phyloP scores from a whole-genome alignment of 2,329 filamentous ascomycete species.

The Diplodia scrobiculata region DNA sequence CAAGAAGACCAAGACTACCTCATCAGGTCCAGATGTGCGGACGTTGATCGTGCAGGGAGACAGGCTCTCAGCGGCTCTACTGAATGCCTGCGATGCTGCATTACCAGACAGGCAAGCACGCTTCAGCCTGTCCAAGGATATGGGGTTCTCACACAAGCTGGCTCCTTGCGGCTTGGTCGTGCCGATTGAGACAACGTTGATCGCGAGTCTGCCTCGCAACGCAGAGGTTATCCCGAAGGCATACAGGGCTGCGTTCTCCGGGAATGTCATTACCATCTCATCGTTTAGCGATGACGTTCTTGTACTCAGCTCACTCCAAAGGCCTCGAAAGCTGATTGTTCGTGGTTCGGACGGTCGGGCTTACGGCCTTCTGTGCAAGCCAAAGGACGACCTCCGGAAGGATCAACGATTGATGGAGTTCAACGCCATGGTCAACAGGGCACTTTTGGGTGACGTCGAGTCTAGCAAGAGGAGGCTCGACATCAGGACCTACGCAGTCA shows the following conservation, averaged over 20 bases:
- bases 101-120: conserved; percentile 66
- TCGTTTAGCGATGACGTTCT: conserved; percentile 84
- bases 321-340: conserved; percentile 85
- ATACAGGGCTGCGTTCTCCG: conserved; percentile 72
- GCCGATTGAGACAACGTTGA: conserved; percentile 81
- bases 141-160: conserved; percentile 80
- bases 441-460: conserved; percentile 87
- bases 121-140: conserved; percentile 74
- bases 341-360: conserved; percentile 83
- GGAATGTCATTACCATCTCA: conserved; percentile 80
- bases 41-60: conserved; percentile 75
- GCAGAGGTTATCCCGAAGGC: conserved; percentile 51
- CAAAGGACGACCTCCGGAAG: conserved; percentile 95
- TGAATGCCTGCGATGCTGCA: conserved; percentile 77
- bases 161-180: conserved; percentile 85
- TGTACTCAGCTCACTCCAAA: conserved; percentile 86
- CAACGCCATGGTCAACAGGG: conserved; percentile 95
- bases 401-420: conserved; percentile 99
- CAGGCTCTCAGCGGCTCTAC: conserved; percentile 77
- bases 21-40: conserved; percentile 62
- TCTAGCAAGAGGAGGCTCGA: conserved; percentile 87
- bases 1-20: conserved; percentile 54
- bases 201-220: conserved; percentile 58
- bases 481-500: conserved; percentile 96
- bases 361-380: conserved; percentile 93